phyloP scores from a whole-genome alignment of 441 rosid species.

The Dalechampia spathulata region DNA sequence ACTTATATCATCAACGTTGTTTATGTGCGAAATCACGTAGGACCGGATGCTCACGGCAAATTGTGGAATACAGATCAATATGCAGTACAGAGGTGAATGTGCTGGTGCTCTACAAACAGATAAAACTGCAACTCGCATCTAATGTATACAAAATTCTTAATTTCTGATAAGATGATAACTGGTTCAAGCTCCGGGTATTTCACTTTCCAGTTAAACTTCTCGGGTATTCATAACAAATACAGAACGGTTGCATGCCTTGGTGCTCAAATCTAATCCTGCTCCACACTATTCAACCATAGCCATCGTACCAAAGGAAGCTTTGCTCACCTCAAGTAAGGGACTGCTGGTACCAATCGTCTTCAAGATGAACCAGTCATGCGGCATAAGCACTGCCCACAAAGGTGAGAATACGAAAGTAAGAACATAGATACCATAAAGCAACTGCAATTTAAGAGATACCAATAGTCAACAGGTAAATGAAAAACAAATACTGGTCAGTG shows the following conservation, averaged over 20 bases:
- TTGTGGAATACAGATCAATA: neutral
- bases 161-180: neutral
- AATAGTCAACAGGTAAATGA: neutral
- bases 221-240: conserved; percentile 1
- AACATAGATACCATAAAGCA: neutral
- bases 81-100: neutral
- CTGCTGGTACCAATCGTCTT: conserved; percentile 30
- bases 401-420: conserved; percentile 9
- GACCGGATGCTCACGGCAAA: conserved; percentile 2
- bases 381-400: conserved; percentile 64
- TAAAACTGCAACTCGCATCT: conserved; percentile 3
- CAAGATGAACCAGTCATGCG: conserved; percentile 49
- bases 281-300: conserved; percentile 7
- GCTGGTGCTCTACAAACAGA: conserved; percentile 3
- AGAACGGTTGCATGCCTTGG: neutral
- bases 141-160: conserved; percentile 10
- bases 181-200: conserved; percentile 1
- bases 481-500: too few species aligned
- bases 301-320: conserved; percentile 3
- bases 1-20: neutral
- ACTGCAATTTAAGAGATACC: neutral
- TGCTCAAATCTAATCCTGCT: conserved; percentile 1
- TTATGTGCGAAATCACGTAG: neutral
- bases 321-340: conserved; percentile 38
- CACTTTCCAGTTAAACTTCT: conserved; percentile 9